Evolutionary conservation across 345 rosid species (phyloP).

Genomic region (Luvunga scandens): DNA sequence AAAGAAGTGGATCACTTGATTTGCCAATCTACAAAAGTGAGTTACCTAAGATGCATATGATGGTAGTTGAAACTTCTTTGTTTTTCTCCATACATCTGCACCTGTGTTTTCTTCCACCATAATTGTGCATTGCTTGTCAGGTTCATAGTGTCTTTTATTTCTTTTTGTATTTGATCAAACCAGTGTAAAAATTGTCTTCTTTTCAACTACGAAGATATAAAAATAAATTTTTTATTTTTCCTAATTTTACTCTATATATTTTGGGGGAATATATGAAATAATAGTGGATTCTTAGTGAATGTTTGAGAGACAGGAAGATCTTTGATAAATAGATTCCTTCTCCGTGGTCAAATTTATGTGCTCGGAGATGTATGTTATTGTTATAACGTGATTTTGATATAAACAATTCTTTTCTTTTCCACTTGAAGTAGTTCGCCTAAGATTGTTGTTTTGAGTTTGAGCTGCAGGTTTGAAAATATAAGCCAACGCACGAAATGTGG

Average conservation of each 20-base stretch:
- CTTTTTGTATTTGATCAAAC: neutral
- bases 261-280: neutral
- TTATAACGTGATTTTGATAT: neutral
- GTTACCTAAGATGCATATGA: constrained; percentile 11
- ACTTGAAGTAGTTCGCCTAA: neutral
- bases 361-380: neutral
- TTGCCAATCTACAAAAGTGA: constrained; percentile 61
- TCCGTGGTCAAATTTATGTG: neutral
- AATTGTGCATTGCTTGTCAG: neutral
- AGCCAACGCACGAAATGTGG: constrained; percentile 78
- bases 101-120: neutral
- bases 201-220: neutral
- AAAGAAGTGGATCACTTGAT: constrained; percentile 57
- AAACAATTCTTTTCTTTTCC: neutral
- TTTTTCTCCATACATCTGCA: neutral
- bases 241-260: neutral
- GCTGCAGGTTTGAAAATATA: constrained; percentile 49
- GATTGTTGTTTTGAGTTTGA: constrained; percentile 19
- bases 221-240: neutral
- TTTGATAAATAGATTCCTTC: neutral
- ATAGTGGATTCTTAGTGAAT: neutral
- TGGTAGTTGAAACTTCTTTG: neutral
- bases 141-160: neutral
- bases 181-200: neutral
- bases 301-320: neutral